phyloP scores from a whole-genome alignment of 2,329 filamentous ascomycete species.

The Fusarium tricinctum region DNA sequence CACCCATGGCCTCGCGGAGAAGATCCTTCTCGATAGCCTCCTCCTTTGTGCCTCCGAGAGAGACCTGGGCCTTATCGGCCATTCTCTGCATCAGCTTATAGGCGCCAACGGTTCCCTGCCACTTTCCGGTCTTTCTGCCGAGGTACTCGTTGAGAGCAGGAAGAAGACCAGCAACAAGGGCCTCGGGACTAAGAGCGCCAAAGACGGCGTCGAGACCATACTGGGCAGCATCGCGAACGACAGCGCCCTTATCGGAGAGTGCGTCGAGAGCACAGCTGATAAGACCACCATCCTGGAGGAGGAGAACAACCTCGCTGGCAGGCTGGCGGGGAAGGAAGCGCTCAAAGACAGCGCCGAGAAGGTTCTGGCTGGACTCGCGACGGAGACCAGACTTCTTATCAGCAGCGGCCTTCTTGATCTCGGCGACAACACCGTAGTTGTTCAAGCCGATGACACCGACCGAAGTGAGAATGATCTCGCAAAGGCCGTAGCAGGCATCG shows the following conservation, averaged over 20 bases:
- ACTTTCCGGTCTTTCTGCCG: slow-evolving; percentile 88
- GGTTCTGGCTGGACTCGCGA: slow-evolving; percentile 94
- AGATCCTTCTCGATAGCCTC: slow-evolving; percentile 90
- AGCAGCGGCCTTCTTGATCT: slow-evolving; percentile 78
- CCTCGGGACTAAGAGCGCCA: slow-evolving; percentile 81
- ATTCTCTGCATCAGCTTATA: slow-evolving; percentile 89
- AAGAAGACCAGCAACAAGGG: slow-evolving; percentile 84
- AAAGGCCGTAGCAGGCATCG: slow-evolving; percentile 73
- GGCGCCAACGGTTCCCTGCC: slow-evolving; percentile 94
- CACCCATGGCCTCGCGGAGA: slow-evolving; percentile 90
- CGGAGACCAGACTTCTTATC: slow-evolving; percentile 94
- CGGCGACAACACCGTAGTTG: slow-evolving; percentile 67
- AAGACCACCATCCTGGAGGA: slow-evolving; percentile 83
- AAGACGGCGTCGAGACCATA: slow-evolving; percentile 95
- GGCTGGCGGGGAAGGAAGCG: slow-evolving; percentile 83
- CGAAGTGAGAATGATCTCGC: slow-evolving; percentile 68
- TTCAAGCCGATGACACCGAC: slow-evolving; percentile 67
- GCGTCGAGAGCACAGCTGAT: slow-evolving; percentile 83
- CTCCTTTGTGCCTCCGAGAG: slow-evolving; percentile 82
- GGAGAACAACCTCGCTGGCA: slow-evolving; percentile 83
- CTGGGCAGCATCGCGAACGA: slow-evolving; percentile 91
- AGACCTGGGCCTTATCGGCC: slow-evolving; percentile 93
- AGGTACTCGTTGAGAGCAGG: slow-evolving; percentile 83
- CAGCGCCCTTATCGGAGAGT: slow-evolving; percentile 88
- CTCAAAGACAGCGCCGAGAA: slow-evolving; percentile 93